Evolutionary conservation across 164 flowering plant genomes (phyloP), one percentile per base, ranked within the genome.

Genomic region (Annona squamosa): DNA sequence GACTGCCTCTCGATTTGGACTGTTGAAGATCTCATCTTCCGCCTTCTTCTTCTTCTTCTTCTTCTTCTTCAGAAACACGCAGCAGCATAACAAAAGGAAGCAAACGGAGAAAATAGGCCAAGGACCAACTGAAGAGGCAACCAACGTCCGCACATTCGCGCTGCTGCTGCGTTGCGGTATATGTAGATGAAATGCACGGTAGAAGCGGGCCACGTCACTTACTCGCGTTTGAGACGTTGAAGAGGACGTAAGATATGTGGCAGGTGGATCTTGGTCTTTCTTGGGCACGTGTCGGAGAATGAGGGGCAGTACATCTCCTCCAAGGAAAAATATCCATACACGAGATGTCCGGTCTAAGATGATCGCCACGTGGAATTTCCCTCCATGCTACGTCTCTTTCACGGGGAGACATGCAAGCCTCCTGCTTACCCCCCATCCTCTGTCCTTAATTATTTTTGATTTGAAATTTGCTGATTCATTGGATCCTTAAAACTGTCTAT

Each of bases 1-100:
- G 73, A 59, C 18, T 57, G 57, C 47, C 73, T 71, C 73, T 71
- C 73, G 2, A 71, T 71, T 71, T 13, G 12, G 48, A 68, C 6
- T 3, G 3, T 41, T 41, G 72, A n/a, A 57, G 63, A 70, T 47
- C 3, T 48, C 43, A 43, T 71, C 13, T 70, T 9, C 4, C 18
- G 1, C 44, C 47, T 43, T 65, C 63, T 26, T 26, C 37, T 26
- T 26, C 37, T 26, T 26, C 37, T 26, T 26, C 37, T 18, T 41
- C 46, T 62, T 48, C n/a, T 66, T 63, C 59, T 63, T 71, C 26
- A 26, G 37, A 26, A 26, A 26, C 73, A 12, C 43, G 64, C 59
- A 48, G 66, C 46, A 63, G 65, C 26, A 63, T 48, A 66, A 73
- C 70, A 52, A 46, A 42, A 63, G 41, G 70, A 66, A 56, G 63